These are phyloP conservation scores for Davidsoniella virescens DNA, from an alignment of 2,329 filamentous ascomycete species.

Conservation along the genomic window DNA sequence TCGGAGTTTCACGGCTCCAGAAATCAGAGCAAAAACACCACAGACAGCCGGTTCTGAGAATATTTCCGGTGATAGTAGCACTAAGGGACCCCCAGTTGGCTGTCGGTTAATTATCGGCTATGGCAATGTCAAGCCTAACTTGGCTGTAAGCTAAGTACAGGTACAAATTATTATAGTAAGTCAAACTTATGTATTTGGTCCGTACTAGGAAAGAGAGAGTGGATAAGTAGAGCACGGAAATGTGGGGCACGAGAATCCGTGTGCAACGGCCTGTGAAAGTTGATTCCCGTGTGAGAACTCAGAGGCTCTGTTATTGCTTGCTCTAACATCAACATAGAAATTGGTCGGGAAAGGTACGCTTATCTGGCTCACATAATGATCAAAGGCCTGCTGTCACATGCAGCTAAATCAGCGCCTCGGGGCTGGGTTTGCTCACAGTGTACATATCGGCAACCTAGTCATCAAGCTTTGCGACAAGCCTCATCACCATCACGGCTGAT, in stretches of 20 bases:
- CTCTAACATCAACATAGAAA: too few relatives aligned
- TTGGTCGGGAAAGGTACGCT: background rate
- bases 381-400: slow-evolving; percentile 11
- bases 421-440: slow-evolving; percentile 7
- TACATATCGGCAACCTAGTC: background rate
- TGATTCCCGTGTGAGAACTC: too few relatives aligned
- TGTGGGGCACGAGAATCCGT: background rate
- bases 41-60: slow-evolving; percentile 10
- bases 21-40: slow-evolving; percentile 4
- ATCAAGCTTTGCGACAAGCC: too few relatives aligned
- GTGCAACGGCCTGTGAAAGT: background rate
- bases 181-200: background rate
- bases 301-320: background rate
- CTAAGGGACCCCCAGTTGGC: slow-evolving; percentile 4
- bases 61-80: slow-evolving; percentile 10
- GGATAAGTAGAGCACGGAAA: background rate
- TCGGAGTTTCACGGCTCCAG: slow-evolving; percentile 6
- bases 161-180: too few relatives aligned
- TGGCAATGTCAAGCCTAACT: background rate
- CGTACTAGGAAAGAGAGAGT: slow-evolving; percentile 3
- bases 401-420: background rate
- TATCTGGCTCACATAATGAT: slow-evolving; percentile 10
- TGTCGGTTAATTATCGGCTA: slow-evolving; percentile 12
- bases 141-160: background rate
- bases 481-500: background rate